Conservation (phyloP, 352 stramenopile genomes). For the Globisporangium polare region DNA sequence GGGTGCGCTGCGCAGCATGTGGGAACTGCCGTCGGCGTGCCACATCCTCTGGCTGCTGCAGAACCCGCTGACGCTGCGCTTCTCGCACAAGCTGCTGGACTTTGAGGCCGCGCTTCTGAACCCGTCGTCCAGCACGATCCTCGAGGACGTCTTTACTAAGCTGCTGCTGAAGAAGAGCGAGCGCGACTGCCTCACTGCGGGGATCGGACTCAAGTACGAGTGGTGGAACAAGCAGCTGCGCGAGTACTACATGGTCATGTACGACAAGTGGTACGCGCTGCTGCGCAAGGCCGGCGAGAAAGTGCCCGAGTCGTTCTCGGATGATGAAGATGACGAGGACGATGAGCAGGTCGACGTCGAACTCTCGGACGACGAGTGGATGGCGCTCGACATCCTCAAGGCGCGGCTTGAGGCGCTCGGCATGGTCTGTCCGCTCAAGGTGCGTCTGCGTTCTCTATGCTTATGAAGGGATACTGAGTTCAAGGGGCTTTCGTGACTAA, state of each 20-base stretch:
- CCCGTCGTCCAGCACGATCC: constrained; percentile 57
- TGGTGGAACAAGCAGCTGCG: constrained; percentile 87
- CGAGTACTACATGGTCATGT: constrained; percentile 79
- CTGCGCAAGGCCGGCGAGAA: constrained; percentile 68
- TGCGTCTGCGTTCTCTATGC: constrained; percentile 8
- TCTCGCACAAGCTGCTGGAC: constrained; percentile 74
- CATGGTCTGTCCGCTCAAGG: constrained; percentile 53
- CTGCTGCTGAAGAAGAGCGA: constrained; percentile 82
- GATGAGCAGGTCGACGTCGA: constrained; percentile 60
- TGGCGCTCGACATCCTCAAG: constrained; percentile 62
- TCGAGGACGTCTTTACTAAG: constrained; percentile 87
- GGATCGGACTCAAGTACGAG: constrained; percentile 82
- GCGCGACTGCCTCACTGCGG: constrained; percentile 63
- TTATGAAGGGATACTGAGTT: constrained; percentile 4
- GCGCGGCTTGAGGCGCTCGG: constrained; percentile 46
- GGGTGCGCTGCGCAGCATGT: constrained; percentile 48
- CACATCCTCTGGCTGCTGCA: constrained; percentile 85
- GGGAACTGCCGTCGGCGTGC: constrained; percentile 73
- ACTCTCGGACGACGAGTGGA: constrained; percentile 76
- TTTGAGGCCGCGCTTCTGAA: constrained; percentile 79
- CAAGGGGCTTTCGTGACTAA: background rate
- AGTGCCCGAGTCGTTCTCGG: constrained; percentile 55
- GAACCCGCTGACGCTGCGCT: constrained; percentile 68
- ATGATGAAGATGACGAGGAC: constrained; percentile 54
- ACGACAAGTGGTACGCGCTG: constrained; percentile 79